Conservation (phyloP, 2,329 filamentous ascomycete genomes). For the Elsinoe arachidis region DNA sequence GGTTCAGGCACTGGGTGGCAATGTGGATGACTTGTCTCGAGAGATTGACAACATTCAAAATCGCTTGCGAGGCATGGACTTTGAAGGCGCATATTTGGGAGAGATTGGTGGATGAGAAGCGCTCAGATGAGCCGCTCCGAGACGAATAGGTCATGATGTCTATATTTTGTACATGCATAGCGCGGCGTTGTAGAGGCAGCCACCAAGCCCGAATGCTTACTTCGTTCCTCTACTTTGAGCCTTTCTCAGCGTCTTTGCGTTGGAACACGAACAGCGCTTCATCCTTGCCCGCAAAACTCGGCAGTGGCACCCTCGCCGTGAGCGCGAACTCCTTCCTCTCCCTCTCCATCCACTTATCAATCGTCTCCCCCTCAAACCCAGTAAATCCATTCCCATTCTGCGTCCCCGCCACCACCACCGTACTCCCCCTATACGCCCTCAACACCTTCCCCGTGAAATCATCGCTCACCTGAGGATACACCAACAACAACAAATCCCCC, state of each 20-base stretch:
- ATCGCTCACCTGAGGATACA: constrained; percentile 62
- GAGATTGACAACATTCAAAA: constrained; percentile 55
- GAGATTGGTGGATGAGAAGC: constrained; percentile 8
- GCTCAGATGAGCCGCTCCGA: background rate
- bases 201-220: background rate
- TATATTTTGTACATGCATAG: constrained; percentile 10
- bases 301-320: constrained; percentile 56
- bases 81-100: constrained; percentile 25
- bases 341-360: constrained; percentile 57
- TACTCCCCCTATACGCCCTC: constrained; percentile 52
- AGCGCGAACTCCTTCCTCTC: constrained; percentile 51
- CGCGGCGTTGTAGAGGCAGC: constrained; percentile 1
- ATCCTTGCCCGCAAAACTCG: constrained; percentile 69
- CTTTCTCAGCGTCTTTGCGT: constrained; percentile 19
- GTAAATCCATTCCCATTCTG: constrained; percentile 70
- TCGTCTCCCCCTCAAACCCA: constrained; percentile 53
- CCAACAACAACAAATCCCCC: constrained; percentile 56
- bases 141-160: background rate
- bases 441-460: constrained; percentile 58
- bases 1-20: constrained; percentile 67
- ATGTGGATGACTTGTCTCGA: constrained; percentile 69
- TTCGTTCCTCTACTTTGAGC: background rate
- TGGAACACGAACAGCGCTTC: constrained; percentile 62
- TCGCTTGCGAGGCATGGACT: constrained; percentile 30
- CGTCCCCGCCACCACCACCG: constrained; percentile 62